Base-by-base conservation (phyloP, 768 basidiomycete genomes). In the Collybia nuda region DNA sequence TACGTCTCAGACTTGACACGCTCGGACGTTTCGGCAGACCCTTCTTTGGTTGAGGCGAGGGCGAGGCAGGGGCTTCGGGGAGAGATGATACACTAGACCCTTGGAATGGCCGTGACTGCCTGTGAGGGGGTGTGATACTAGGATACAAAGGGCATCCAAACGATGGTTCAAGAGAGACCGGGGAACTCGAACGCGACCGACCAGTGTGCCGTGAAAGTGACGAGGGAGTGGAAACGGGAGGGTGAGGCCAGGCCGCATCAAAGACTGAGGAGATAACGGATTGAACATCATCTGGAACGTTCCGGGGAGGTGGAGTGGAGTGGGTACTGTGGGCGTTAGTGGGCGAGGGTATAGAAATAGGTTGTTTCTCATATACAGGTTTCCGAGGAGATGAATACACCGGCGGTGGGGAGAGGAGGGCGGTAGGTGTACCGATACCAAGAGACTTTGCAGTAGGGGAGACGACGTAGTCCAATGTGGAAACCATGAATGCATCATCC, bases 381-480 rank as follows among this genome's bases (percentile, higher is more conserved):
- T 56, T 62, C n/a, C 46, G 15, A 17, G 55, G 56, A 5, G 57
- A 55, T 1, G 53, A n/a, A 56, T 45, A 29, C 44, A 56, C 50
- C 1, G 53, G 55, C 18, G 65, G 58, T 26, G 67, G 56, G 7
- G 62, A 60, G 14, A 51, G 5, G 19, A 58, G n/a, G 11, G 56
- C 43, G 21, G 62, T 12, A 15, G 73, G 66, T 15, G 67, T 47
- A 0, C 58, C 53, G 26, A 76, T 67, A 17, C 77, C 77, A 1
- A 77, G 67, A 0, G 71, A 58, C 48, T 71, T 69, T 4, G 76
- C 75, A 0, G 71, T 65, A 2, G 76, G 74, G 11, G 74, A 77
- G 8, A 69, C 67, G n/a, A 79, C 61, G 46, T 79, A 78, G 21
- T 69, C 66, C 29, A 76, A 47, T 1, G 77, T 78, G 6, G 76